Conservation (phyloP, 2,329 filamentous ascomycete species). For the Claviceps quebecensis region DNA sequence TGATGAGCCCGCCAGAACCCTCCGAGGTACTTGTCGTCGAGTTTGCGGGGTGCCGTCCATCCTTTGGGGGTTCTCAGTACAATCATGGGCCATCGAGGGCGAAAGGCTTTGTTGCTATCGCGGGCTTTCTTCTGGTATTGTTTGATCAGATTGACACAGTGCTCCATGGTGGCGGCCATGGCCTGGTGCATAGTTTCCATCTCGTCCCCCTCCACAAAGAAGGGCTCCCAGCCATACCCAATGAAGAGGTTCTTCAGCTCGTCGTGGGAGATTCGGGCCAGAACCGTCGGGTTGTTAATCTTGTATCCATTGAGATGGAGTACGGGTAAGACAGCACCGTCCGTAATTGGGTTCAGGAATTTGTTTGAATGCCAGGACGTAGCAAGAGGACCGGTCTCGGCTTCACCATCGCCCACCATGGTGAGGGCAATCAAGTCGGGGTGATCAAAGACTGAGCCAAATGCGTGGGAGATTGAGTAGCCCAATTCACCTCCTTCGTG, state of each 20-base stretch:
- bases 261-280: conserved; percentile 59
- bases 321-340: conserved; percentile 64
- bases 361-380: conserved; percentile 75
- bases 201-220: conserved; percentile 67
- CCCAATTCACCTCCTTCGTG: conserved; percentile 72
- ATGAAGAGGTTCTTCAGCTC: conserved; percentile 56
- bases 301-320: conserved; percentile 75
- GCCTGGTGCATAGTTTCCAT: conserved; percentile 65
- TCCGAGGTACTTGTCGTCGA: conserved; percentile 55
- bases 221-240: conserved; percentile 67
- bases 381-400: conserved; percentile 67
- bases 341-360: conserved; percentile 65
- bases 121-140: conserved; percentile 58
- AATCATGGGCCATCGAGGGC: conserved; percentile 68
- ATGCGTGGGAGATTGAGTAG: conserved; percentile 69
- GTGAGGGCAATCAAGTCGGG: conserved; percentile 61
- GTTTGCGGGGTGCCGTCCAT: conserved; percentile 61
- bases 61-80: conserved; percentile 66
- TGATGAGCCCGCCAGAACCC: conserved; percentile 74
- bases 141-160: conserved; percentile 55
- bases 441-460: conserved; percentile 62
- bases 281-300: conserved; percentile 66
- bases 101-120: conserved; percentile 52
- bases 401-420: conserved; percentile 68
- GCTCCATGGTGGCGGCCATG: conserved; percentile 64